These are phyloP conservation scores for Euphorbia celastroides DNA, from an alignment of 441 rosid genomes.

Conservation along the genomic window DNA sequence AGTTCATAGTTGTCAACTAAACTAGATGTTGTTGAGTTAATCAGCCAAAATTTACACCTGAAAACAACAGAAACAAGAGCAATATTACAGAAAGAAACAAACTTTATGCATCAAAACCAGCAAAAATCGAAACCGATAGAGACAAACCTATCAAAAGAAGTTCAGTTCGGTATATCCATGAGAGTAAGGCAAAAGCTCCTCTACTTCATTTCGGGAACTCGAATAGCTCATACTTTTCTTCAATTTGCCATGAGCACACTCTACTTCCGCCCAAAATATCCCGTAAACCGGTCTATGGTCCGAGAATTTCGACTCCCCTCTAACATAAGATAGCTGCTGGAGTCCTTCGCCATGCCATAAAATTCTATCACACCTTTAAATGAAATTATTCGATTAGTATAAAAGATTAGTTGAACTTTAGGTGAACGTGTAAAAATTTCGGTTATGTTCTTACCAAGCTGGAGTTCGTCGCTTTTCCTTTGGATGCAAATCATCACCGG, in stretches of 20 bases:
- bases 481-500: conserved; percentile 70
- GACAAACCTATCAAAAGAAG: conserved; percentile 51
- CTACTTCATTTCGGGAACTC: conserved; percentile 69
- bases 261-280: conserved; percentile 78
- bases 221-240: conserved; percentile 70
- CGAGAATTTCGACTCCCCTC: conserved; percentile 93
- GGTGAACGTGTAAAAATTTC: not conserved
- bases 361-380: conserved; percentile 91
- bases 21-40: conserved; percentile 26
- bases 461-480: conserved; percentile 96
- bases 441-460: conserved; percentile 62
- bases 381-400: conserved; percentile 24
- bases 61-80: conserved; percentile 23
- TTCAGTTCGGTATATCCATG: conserved; percentile 79
- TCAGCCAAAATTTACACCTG: conserved; percentile 54
- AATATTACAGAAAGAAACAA: conserved; percentile 24
- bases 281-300: conserved; percentile 66
- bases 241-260: conserved; percentile 55
- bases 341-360: conserved; percentile 94
- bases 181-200: conserved; percentile 84
- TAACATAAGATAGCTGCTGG: conserved; percentile 77
- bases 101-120: conserved; percentile 24
- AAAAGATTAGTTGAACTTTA: not conserved
- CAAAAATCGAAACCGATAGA: conserved; percentile 27
- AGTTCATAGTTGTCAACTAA: conserved; percentile 18